Evolutionary conservation across 176 grass and related monocot genomes (phyloP), one percentile per base, ranked within the genome.

Genomic region (Oryza nivara): DNA sequence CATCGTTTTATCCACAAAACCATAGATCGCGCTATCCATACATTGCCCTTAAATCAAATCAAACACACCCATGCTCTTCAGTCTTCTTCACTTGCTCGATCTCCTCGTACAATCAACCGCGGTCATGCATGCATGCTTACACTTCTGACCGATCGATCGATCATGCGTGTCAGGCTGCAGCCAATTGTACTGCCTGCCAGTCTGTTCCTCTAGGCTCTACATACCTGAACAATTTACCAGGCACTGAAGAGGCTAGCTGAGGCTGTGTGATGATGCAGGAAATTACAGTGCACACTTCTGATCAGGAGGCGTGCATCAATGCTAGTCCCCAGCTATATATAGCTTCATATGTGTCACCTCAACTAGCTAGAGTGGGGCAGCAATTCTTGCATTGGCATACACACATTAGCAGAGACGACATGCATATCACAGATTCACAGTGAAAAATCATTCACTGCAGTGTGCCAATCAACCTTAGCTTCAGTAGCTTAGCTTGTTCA

Each of bases 141-240:
- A 25, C 45, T 72, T 85, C 52, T 79, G 44, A 67, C 38, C 28
- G 28, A 28, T 28, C n/a, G 19, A 13, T 71, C 38, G 20, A 64
- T 12, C 52, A 79, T 64, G 67, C 75, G 49, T 65, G 65, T 44
- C 44, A 51, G 58, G 30, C 52, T 40, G 3, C n/a, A 65, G 20
- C 68, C 77, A 51, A 88, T 74, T 84, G 47, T 67, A 79, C 81
- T 73, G 34, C 70, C 47, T 60, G 68, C 19, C 68, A 67, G 12
- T 78, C 75, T 79, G 81, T 75, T 70, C 49, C 60, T 88, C 69
- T 88, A 88, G 75, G 81, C 25, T 84, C 81, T 88, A 79, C 23
- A 20, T 79, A 46, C 26, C 32, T 77, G 20, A 20, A 45, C 38
- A 72, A 35, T 80, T 80, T 22, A 51, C 71, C 44, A 23, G 30